Evolutionary conservation across 2,329 filamentous ascomycete species (phyloP), one percentile per base, ranked within the genome.

Genomic region (Incumbomyces lentus): DNA sequence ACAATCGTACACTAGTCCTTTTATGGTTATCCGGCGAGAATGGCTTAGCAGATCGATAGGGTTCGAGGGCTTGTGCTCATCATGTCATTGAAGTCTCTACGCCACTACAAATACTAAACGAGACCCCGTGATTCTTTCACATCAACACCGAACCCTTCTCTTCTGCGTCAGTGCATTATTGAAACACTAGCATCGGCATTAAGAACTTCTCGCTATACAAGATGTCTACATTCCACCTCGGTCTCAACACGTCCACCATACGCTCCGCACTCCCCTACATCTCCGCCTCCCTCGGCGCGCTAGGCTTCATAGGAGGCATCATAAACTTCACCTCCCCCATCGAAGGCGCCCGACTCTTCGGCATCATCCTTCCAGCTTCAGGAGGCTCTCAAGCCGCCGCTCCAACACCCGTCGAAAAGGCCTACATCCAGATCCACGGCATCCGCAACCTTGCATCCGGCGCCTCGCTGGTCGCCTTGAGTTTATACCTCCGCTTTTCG

Each of bases 181-280:
- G n/a, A n/a, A n/a, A n/a, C n/a, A 26, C 8, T 26, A 8, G 8
- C 22, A 26, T 8, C 22, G 8, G 8, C 22, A 26, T 26, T 8
- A 26, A 26, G 22, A 26, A 26, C 4, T 8, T 8, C 5, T 8
- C 22, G 8, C 22, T 5, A 26, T 26, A 5, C 22, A 26, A 13
- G 17, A 34, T 44, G 41, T 6, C 33, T 4, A 35, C 29, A 11
- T 17, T 18, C 13, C 34, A 17, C 26, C 26, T 44, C 26, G 35
- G 32, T 18, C 19, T 44, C 33, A 44, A 33, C 36, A 31, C 29
- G 11, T 38, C 40, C 14, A 44, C 40, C 29, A 31, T 34, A 7
- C 31, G 33, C 35, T 30, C 40, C 12, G n/a, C 30, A 16, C 40
- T 42, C 26, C 30, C 40, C 26, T 18, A 17, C 30, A 16, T 42